Base-by-base conservation (phyloP, 78 protist genomes). In the Polysphondylium violaceum region DNA sequence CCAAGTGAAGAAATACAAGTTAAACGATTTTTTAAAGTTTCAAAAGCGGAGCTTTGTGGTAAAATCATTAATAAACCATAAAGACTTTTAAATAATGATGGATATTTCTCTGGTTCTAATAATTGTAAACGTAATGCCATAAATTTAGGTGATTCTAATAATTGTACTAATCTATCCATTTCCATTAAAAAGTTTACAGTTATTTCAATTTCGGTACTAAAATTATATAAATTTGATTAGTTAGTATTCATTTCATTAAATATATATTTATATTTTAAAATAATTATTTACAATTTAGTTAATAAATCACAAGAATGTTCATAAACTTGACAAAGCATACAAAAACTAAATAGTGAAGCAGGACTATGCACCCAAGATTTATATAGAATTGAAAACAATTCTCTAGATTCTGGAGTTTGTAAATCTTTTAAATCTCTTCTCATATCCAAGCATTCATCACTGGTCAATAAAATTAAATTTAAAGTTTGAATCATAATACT, bases 51-150 rank as follows among this genome's bases (percentile, higher is more conserved):
- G 27, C 87, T 58, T 87, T 98, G 99, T 35, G 99, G 99, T 21
- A 98, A 96, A 2, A 98, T 95, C 99, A 98, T 98, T 38, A 98
- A 88, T 23, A 98, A 3, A 29, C 99, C 99, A 55, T 95, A 98
- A 1, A 98, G 90, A 17, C 88, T 17, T 81, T 95, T 94, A 63
- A 96, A 35, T 12, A 98, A 81, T 76, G 63, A 76, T 17, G 98
- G 98, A 53, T 97, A 56, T 69, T 72, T 73, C 35, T 85, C 86
- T 56, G 93, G 93, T 59, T 86, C 88, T 31, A 94, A 78, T 21
- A 87, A 53, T 50, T 94, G 96, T 59, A 87, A 67, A 65, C 94
- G 55, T n/a, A 87, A 55, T 59, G 90, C 55, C 61, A 97, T 60
- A 73, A 98, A 98, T 47, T 95, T 86, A 6, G 99, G 99, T 50